Evolutionary conservation across 345 rosid genomes (phyloP).

Genomic region (Melaleuca alternifolia): DNA sequence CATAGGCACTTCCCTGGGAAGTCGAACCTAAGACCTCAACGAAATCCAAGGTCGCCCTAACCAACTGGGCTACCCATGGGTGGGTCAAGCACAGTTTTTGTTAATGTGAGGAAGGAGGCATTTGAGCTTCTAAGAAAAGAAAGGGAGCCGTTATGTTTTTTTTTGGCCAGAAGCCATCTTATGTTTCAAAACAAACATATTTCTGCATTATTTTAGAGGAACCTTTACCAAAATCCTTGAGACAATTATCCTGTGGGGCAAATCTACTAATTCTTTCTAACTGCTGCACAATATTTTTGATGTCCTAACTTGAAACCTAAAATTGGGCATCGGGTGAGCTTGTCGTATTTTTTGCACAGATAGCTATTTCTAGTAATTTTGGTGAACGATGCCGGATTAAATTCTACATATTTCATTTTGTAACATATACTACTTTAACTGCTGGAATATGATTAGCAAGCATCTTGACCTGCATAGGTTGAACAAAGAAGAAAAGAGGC

Average conservation of each 20-base stretch:
- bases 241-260: neutral
- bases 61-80: too few species aligned
- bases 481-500: conserved; percentile 97
- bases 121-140: neutral
- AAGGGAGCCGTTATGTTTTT: neutral
- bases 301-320: neutral
- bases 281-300: neutral
- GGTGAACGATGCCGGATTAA: neutral
- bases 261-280: neutral
- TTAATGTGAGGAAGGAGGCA: neutral
- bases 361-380: neutral
- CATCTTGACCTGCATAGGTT: conserved; percentile 31
- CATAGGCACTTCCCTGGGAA: too few species aligned
- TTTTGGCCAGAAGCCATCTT: neutral
- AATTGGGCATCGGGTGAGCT: neutral
- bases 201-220: neutral
- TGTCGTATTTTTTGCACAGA: neutral
- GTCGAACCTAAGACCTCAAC: too few species aligned
- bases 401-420: neutral
- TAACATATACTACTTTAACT: neutral
- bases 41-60: too few species aligned
- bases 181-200: neutral
- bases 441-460: neutral
- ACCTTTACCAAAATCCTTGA: neutral
- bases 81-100: neutral